These are phyloP conservation scores for Dendrostoma leiphaemia DNA, from an alignment of 2,329 filamentous ascomycete genomes.

Conservation along the genomic window DNA sequence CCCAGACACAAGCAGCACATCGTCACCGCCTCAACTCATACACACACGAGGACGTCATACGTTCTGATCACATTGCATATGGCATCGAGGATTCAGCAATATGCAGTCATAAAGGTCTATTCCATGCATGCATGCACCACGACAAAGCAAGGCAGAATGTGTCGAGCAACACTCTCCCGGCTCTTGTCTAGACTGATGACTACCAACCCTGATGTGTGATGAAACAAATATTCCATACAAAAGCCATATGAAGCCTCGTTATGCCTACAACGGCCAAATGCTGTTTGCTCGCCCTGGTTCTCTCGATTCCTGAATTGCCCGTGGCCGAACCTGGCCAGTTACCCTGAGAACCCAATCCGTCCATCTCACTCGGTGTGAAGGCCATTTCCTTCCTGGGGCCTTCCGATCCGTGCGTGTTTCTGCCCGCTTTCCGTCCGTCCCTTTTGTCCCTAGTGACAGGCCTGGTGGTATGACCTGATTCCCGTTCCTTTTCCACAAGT, in stretches of 20 bases:
- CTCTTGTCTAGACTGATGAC: not conserved
- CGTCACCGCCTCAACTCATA: not conserved
- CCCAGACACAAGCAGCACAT: no score
- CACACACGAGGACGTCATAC: no score
- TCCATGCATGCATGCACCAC: conserved; percentile 8
- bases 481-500: conserved; percentile 1
- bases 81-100: not conserved
- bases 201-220: conserved; percentile 6
- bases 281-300: conserved; percentile 9
- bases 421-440: not conserved
- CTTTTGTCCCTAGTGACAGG: conserved; percentile 1
- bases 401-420: not conserved
- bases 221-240: conserved; percentile 11
- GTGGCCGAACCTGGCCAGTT: conserved; percentile 3
- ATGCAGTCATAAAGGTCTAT: conserved; percentile 5
- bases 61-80: no score
- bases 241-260: conserved; percentile 9
- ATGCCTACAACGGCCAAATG: conserved; percentile 12
- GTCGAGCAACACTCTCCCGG: not conserved
- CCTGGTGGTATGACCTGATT: not conserved
- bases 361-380: not conserved
- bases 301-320: not conserved
- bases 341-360: not conserved
- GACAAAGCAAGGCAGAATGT: not conserved
- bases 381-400: not conserved